Evolutionary conservation across 495 filamentous ascomycete genomes (phyloP), one percentile per base, ranked within the genome.

Genomic region (Pseudevernia furfuracea): DNA sequence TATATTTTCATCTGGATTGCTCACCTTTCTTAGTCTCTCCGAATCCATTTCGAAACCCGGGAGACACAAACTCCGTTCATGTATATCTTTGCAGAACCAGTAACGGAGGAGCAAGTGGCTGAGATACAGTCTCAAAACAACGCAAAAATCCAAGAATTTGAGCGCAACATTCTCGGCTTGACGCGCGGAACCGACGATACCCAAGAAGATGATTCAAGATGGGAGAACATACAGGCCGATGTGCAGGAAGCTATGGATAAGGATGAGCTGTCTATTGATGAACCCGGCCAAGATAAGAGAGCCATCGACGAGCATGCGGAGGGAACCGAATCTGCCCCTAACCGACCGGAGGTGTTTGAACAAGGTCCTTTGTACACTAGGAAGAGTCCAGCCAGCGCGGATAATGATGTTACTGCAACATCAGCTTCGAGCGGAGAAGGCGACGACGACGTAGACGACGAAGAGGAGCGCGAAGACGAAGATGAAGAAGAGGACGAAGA

Each of bases 21-120:
- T 78, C 61, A 80, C 34, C 21, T 28, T 60, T 39, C 25, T 60
- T 6, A 84, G 75, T 92, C 90, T 2, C 74, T 99, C 8, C 87
- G 94, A 3, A 70, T 99, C 44, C 88, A 92, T 72, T 90, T 99
- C 66, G 92, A 99, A 74, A 89, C 92, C 0, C 80, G 89, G 23
- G 81, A 83, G 9, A 74, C 73, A 6, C 48, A 69, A 32, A 75
- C 77, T 0, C 85, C 87, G 0, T 88, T 85, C 69, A 96, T 97
- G 90, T 89, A 91, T 69, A 83, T 96, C 34, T 92, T 96, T 69
- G 91, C 86, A 34, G 87, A 96, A 74, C 93, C 94, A 12, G 86
- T 97, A 23, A 82, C 84, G 0, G 81, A 87, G 19, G 80, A 84
- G 11, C 78, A 89, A 57, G 89, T 95, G 44, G 76, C 88, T 19